Evolutionary conservation across 495 filamentous ascomycete genomes (phyloP).

Genomic region (Paragyromitra xinjiangensis): DNA sequence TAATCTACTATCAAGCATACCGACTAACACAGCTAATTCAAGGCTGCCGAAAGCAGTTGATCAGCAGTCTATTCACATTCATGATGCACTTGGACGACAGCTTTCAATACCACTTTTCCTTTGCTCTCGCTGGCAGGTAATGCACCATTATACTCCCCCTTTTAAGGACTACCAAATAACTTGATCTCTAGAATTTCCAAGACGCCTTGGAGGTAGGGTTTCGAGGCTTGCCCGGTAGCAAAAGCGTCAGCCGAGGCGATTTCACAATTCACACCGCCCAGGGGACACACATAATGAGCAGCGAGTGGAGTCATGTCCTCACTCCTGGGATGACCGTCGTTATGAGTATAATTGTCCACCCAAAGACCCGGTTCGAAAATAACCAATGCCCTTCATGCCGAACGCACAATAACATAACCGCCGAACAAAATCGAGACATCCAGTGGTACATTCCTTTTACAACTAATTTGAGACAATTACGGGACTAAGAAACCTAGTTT

Average conservation of each 20-base stretch:
- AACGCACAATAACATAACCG: background rate
- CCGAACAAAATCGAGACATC: background rate
- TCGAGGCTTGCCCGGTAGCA: background rate
- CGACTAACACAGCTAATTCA: background rate
- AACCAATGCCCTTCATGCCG: background rate
- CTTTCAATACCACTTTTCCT: background rate
- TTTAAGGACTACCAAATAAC: background rate
- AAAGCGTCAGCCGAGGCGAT: background rate
- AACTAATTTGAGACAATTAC: background rate
- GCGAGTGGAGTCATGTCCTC: background rate
- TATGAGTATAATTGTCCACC: background rate
- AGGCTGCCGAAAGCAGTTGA: background rate
- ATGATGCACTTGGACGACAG: background rate
- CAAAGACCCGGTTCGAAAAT: background rate
- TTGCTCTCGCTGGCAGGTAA: background rate
- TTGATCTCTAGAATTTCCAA: background rate
- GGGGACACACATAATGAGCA: background rate
- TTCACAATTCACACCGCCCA: background rate
- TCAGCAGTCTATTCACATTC: background rate
- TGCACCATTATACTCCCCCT: background rate
- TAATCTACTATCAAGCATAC: background rate
- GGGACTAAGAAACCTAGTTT: background rate
- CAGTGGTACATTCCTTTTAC: background rate
- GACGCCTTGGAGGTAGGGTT: background rate
- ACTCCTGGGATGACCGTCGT: background rate